phyloP scores from a whole-genome alignment of 2,329 filamentous ascomycete genomes.

The Fusarium udum region DNA sequence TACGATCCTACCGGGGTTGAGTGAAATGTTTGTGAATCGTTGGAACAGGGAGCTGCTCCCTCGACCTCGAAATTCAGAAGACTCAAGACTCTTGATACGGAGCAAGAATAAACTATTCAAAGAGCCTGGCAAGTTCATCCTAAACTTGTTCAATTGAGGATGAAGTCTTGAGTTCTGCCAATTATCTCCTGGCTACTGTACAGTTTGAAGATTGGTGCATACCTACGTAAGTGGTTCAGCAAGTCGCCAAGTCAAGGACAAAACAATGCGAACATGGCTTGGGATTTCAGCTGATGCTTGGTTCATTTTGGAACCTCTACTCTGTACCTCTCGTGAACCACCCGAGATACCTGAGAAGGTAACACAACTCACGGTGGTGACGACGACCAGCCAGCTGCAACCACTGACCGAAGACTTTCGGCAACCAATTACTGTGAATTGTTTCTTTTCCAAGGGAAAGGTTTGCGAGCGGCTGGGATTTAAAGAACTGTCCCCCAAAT shows the following conservation, averaged over 20 bases:
- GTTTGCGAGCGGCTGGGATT: constrained; percentile 21
- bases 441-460: not conserved
- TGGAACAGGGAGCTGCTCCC: not conserved
- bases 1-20: not conserved
- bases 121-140: not conserved
- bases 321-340: not conserved
- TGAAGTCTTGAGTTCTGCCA: not conserved
- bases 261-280: not conserved
- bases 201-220: not conserved
- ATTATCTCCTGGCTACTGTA: not conserved
- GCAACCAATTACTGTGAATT: not conserved
- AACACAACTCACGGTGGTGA: constrained; percentile 6
- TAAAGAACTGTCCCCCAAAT: not conserved
- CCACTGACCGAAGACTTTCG: constrained; percentile 8
- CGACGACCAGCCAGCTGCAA: constrained; percentile 10
- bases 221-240: not conserved
- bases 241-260: not conserved
- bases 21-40: not conserved
- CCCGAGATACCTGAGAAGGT: not conserved
- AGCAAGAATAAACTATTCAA: not conserved
- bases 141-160: not conserved
- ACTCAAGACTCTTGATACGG: not conserved
- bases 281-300: not conserved
- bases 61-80: not conserved
- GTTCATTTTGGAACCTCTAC: not conserved